These are phyloP conservation scores for Quercus glauca DNA, from an alignment of 306 rosid species.

Conservation along the genomic window DNA sequence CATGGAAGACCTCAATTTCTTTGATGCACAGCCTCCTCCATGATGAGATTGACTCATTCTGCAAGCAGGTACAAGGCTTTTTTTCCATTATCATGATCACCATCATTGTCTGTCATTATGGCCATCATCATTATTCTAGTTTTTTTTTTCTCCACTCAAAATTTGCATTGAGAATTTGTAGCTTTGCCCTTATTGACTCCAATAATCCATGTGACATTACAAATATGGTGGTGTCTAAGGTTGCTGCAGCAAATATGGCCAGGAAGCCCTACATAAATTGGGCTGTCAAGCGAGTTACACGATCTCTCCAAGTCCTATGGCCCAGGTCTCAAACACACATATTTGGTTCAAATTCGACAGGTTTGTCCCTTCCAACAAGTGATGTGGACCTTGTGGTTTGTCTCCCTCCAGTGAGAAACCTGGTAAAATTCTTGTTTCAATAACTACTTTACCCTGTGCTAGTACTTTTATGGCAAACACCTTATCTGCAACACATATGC, in stretches of 20 bases:
- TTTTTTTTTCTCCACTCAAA: constrained; percentile 1
- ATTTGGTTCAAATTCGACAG: constrained; percentile 92
- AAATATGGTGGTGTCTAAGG: constrained; percentile 49
- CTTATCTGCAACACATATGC: constrained; percentile 3
- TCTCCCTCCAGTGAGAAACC: constrained; percentile 97
- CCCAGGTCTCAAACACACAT: constrained; percentile 92
- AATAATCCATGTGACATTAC: constrained; percentile 16
- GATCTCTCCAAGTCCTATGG: constrained; percentile 94
- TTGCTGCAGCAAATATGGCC: constrained; percentile 74
- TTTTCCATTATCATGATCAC: neutral
- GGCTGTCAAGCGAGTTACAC: constrained; percentile 94
- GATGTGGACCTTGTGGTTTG: constrained; percentile 95
- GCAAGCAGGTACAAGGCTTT: constrained; percentile 55
- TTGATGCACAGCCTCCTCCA: constrained; percentile 71
- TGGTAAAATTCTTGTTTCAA: constrained; percentile 44
- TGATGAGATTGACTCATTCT: constrained; percentile 82
- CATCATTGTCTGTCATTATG: neutral
- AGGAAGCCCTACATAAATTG: constrained; percentile 88
- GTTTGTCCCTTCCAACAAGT: constrained; percentile 94
- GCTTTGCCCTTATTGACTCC: constrained; percentile 1
- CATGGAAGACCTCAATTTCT: constrained; percentile 50
- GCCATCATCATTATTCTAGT: neutral
- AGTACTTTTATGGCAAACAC: constrained; percentile 14
- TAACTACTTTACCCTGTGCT: constrained; percentile 6
- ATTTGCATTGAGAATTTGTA: constrained; percentile 16